A percentile compares a stretch with the other conserved stretches of the same genome.
Conservation (phyloP, 75 land plant species). For the Selaginella tamariscina region DNA sequence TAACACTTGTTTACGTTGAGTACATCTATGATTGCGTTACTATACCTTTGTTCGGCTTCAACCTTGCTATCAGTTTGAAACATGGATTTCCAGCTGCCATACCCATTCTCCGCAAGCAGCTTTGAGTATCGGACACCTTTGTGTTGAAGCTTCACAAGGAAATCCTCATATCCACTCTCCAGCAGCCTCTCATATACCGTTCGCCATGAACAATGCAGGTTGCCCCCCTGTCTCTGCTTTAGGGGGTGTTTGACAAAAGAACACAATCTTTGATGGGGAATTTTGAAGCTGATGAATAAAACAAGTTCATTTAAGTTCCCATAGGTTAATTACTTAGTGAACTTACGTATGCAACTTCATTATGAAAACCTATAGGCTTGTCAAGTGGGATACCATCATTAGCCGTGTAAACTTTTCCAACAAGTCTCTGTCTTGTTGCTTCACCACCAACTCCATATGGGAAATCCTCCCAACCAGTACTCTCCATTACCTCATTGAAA, state of each 20-base stretch:
- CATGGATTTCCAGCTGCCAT: slow-evolving; percentile 87
- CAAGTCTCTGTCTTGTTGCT: slow-evolving; percentile 21
- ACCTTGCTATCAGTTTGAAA: slow-evolving; percentile 65
- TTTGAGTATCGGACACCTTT: background rate
- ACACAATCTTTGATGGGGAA: slow-evolving; percentile 20
- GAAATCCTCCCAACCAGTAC: slow-evolving; percentile 34
- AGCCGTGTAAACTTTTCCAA: slow-evolving; percentile 32
- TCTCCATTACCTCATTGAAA: slow-evolving; percentile 26
- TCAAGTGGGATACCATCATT: slow-evolving; percentile 32
- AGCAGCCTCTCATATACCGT: background rate
- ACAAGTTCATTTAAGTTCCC: too few species aligned
- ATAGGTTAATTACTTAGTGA: too few species aligned
- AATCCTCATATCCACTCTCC: background rate
- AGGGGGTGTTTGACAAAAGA: slow-evolving; percentile 26
- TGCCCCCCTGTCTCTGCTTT: slow-evolving; percentile 18
- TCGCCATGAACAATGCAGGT: background rate
- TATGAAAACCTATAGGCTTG: slow-evolving; percentile 32
- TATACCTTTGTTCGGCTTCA: slow-evolving; percentile 76
- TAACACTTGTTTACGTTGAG: too few species aligned
- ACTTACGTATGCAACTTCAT: slow-evolving; percentile 40
- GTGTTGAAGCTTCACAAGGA: background rate
- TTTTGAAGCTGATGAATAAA: background rate
- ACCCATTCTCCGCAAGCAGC: background rate
- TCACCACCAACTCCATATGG: slow-evolving; percentile 22
- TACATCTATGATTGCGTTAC: too few species aligned